A percentile compares a stretch with the other conserved stretches of the same genome.
phyloP scores from a whole-genome alignment of 2,329 filamentous ascomycete genomes.

The Diaporthe batatas region DNA sequence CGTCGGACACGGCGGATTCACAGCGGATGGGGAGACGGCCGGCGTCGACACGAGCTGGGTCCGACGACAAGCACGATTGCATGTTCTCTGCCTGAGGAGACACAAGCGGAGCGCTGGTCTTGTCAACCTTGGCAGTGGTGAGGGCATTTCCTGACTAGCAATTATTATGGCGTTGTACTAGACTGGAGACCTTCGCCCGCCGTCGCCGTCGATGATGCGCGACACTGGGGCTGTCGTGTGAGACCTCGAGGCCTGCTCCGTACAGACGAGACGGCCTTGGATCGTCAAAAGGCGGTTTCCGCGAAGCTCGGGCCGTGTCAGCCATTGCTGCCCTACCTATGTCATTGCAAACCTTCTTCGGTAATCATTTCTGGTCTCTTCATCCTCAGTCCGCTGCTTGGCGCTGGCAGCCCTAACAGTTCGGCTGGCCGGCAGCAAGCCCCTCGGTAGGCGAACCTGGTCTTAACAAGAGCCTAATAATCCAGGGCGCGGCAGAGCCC shows the following conservation, averaged over 20 bases:
- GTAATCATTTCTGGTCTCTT: constrained; percentile 29
- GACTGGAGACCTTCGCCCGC: constrained; percentile 21
- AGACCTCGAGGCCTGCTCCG: not conserved
- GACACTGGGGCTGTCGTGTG: constrained; percentile 24
- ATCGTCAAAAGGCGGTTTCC: not conserved
- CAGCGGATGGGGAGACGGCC: constrained; percentile 20
- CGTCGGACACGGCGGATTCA: constrained; percentile 22
- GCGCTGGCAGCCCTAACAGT: constrained; percentile 32
- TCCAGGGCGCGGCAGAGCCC: constrained; percentile 17
- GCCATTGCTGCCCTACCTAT: constrained; percentile 34
- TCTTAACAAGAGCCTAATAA: constrained; percentile 28
- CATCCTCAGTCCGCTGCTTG: constrained; percentile 27
- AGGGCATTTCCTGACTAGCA: constrained; percentile 29
- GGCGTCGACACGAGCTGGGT: constrained; percentile 2
- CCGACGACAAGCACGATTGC: constrained; percentile 11
- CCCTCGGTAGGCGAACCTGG: constrained; percentile 35
- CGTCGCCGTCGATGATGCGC: constrained; percentile 21
- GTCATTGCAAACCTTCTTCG: constrained; percentile 24
- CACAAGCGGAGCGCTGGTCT: constrained; percentile 4
- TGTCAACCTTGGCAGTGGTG: constrained; percentile 19
- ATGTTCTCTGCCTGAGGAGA: constrained; percentile 27
- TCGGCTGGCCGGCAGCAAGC: constrained; percentile 34
- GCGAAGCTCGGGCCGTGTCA: constrained; percentile 28
- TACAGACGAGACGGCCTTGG: constrained; percentile 14
- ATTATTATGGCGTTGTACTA: constrained; percentile 14